These are phyloP conservation scores for Nicotiana sylvestris DNA, from an alignment of 257 asterid genomes.

Conservation along the genomic window DNA sequence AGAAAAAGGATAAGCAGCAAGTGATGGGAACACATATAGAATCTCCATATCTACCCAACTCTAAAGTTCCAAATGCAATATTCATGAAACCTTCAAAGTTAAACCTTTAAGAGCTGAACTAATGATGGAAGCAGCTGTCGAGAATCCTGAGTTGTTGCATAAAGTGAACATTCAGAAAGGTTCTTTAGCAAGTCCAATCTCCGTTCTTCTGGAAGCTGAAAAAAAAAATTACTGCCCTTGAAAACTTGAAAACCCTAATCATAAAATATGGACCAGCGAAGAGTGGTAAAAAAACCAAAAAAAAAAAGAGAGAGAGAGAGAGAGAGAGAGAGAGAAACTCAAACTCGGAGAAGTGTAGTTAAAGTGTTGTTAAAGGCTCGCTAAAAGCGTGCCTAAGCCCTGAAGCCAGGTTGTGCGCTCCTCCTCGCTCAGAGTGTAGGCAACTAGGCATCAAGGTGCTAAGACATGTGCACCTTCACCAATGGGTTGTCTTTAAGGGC, in stretches of 20 bases:
- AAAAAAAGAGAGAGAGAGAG: no score
- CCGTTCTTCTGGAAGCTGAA: slow-evolving; percentile 80
- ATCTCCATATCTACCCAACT: neutral
- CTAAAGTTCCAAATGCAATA: neutral
- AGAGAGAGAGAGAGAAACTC: no score
- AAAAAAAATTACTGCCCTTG: slow-evolving; percentile 5
- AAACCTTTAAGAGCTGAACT: slow-evolving; percentile 89
- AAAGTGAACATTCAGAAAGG: slow-evolving; percentile 79
- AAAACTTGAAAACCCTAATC: slow-evolving; percentile 7
- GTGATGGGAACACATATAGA: neutral
- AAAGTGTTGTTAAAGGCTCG: no score
- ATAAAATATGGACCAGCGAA: neutral
- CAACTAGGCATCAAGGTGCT: no score
- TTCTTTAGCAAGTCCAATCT: slow-evolving; percentile 77
- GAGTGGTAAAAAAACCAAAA: neutral
- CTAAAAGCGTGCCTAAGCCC: no score
- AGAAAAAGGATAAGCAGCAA: neutral
- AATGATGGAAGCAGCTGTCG: slow-evolving; percentile 79
- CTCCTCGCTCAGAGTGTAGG: no score
- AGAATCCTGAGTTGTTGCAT: slow-evolving; percentile 81
- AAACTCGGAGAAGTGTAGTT: no score
- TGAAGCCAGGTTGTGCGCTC: no score
- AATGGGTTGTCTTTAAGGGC: no score
- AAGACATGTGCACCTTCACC: no score
- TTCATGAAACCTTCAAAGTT: neutral